These are phyloP conservation scores for Knufia fluminis DNA, from an alignment of 2,329 filamentous ascomycete species.

Conservation along the genomic window DNA sequence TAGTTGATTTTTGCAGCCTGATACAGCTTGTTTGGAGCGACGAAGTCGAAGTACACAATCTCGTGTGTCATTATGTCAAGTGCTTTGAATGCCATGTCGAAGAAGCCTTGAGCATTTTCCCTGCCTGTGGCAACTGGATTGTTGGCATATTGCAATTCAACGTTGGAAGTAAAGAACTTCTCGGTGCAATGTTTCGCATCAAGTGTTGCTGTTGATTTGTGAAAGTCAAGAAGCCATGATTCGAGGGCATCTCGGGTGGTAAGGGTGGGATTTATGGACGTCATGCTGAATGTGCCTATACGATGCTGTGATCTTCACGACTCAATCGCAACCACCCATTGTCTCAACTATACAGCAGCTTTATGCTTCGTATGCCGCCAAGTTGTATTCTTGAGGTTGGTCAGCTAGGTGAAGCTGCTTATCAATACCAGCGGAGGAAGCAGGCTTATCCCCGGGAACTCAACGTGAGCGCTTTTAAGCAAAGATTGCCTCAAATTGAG, in stretches of 20 bases:
- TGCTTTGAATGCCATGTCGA: constrained; percentile 8
- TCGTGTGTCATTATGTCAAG: constrained; percentile 16
- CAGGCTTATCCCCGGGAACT: too few relatives aligned
- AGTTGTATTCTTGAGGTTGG: too few relatives aligned
- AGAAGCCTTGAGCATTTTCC: constrained; percentile 5
- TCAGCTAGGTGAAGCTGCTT: too few relatives aligned
- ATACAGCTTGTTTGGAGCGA: constrained; percentile 10
- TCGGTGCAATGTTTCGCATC: constrained; percentile 5
- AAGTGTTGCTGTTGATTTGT: constrained; percentile 11
- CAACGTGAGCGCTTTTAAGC: too few relatives aligned
- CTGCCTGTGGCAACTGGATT: constrained; percentile 8
- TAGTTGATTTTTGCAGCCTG: constrained; percentile 16
- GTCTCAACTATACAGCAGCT: too few relatives aligned
- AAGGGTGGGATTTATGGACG: not conserved
- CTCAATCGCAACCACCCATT: too few relatives aligned
- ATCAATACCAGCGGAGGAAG: not conserved
- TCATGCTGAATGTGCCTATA: too few relatives aligned
- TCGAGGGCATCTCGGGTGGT: not conserved
- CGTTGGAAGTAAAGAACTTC: constrained; percentile 12
- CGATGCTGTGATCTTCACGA: too few relatives aligned
- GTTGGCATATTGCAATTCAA: constrained; percentile 15
- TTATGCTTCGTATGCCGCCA: too few relatives aligned
- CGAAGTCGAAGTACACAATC: constrained; percentile 15
- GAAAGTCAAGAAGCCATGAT: constrained; percentile 8
- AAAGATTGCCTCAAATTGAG: too few relatives aligned